Evolutionary conservation across 306 rosid species (phyloP), one percentile per base, ranked within the genome.

Genomic region (Elaeagnus macrophylla): DNA sequence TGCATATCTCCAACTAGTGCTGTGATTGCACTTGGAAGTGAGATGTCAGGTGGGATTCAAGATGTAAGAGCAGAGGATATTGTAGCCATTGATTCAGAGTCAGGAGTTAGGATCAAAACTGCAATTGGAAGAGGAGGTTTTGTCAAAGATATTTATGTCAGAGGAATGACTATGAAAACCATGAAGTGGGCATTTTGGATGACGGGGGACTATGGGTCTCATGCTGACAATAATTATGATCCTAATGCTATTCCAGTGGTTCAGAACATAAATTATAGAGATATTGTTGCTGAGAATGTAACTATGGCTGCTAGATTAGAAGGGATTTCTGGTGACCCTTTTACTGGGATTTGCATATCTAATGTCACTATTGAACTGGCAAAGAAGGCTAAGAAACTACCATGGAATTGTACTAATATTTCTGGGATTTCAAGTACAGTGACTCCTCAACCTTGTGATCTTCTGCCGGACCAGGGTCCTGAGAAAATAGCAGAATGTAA

Each of bases 101-200:
- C 95, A 8, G 93, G 82, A 6, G 64, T 86, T 67, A 64, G 95
- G 56, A 86, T 86, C 64, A 86, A 86, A 56, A 86, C 95, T 7
- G 93, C 77, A 1, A 73, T 78, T 16, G 95, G 93, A 5, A 71
- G 95, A 51, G 93, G 95, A 67, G 91, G 95, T 7, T 86, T 73
- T 64, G 95, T 86, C 18, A 78, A 69, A 68, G 85, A 86, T 79
- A 78, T 86, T 13, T 83, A 73, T 46, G 95, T 86, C 0, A 67
- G 75, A 57, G 47, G 73, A 55, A 71, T 86, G 83, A 80, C 67
- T 1, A 42, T 80, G 83, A 62, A 80, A 9, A 86, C 88, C 17
- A 83, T 86, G 95, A 86, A 86, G 68, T 86, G 85, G 85, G 95
- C 63, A 5, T 86, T 83, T 63, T 80, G 85, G 91, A 86, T 83